phyloP scores from a whole-genome alignment of 768 basidiomycete species.

The Suillus decipiens region DNA sequence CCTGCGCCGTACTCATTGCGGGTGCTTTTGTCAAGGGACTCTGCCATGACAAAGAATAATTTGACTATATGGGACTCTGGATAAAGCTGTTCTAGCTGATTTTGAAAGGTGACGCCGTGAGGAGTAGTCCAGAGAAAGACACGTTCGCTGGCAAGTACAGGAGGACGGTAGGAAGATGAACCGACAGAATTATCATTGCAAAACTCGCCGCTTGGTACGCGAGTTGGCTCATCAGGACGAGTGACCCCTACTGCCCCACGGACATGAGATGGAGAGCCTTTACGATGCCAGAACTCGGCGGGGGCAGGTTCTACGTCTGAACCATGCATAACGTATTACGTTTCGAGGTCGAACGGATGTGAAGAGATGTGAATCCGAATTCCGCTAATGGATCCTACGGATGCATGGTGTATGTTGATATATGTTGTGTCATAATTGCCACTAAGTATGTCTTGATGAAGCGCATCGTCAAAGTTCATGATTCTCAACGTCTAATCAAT shows the following conservation, averaged over 20 bases:
- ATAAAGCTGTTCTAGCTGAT: conserved; percentile 2
- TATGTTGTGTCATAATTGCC: neutral
- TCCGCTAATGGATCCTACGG: neutral
- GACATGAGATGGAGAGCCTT: neutral
- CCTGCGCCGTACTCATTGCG: conserved; percentile 33
- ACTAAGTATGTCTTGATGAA: neutral
- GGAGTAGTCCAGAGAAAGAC: conserved; percentile 21
- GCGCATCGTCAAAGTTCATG: neutral
- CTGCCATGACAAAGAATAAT: conserved; percentile 12
- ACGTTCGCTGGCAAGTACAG: conserved; percentile 19
- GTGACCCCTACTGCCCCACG: neutral
- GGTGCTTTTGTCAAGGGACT: conserved; percentile 22
- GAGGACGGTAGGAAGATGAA: conserved; percentile 10
- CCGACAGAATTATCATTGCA: neutral
- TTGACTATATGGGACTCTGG: conserved; percentile 3
- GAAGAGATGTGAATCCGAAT: neutral
- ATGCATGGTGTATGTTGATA: neutral
- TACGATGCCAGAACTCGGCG: neutral
- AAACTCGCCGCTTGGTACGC: neutral
- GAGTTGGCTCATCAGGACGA: neutral
- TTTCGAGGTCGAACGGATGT: neutral
- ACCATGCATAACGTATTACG: neutral
- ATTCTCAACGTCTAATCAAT: neutral
- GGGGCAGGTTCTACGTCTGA: neutral
- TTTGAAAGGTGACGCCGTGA: conserved; percentile 16